Evolutionary conservation across 192 early-diverging fungal genomes (phyloP).

Genomic region (Rhizophagus clarus): DNA sequence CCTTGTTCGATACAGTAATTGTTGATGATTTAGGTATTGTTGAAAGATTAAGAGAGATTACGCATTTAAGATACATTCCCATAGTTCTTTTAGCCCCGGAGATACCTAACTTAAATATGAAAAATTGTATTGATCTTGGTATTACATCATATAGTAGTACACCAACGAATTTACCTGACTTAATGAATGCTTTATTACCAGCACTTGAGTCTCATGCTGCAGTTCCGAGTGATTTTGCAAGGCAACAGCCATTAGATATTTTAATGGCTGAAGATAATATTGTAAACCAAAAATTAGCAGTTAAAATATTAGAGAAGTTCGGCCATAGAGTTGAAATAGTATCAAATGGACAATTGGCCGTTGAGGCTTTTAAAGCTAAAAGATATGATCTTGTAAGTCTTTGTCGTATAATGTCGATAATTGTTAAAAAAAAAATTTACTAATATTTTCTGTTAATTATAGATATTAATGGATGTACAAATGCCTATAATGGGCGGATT

Average conservation of each 20-base stretch:
- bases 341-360: constrained; percentile 77
- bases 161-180: constrained; percentile 59
- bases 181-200: constrained; percentile 70
- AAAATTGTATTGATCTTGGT: constrained; percentile 66
- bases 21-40: constrained; percentile 64
- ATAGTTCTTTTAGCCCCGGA: constrained; percentile 67
- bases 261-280: constrained; percentile 85
- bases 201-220: constrained; percentile 70
- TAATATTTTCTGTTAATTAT: constrained; percentile 37
- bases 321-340: constrained; percentile 78
- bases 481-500: constrained; percentile 93
- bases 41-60: constrained; percentile 61
- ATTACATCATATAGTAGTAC: constrained; percentile 74
- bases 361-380: constrained; percentile 65
- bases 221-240: constrained; percentile 60
- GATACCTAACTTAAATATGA: constrained; percentile 63
- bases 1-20: constrained; percentile 66
- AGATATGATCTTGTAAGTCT: constrained; percentile 51
- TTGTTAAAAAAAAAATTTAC: constrained; percentile 27
- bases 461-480: constrained; percentile 87
- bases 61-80: constrained; percentile 70
- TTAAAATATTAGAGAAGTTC: constrained; percentile 73
- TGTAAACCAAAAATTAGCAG: constrained; percentile 84
- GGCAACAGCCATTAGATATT: constrained; percentile 69
- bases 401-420: constrained; percentile 16